Conservation (phyloP, 768 basidiomycete species). For the Paxillus rubicundulus region DNA sequence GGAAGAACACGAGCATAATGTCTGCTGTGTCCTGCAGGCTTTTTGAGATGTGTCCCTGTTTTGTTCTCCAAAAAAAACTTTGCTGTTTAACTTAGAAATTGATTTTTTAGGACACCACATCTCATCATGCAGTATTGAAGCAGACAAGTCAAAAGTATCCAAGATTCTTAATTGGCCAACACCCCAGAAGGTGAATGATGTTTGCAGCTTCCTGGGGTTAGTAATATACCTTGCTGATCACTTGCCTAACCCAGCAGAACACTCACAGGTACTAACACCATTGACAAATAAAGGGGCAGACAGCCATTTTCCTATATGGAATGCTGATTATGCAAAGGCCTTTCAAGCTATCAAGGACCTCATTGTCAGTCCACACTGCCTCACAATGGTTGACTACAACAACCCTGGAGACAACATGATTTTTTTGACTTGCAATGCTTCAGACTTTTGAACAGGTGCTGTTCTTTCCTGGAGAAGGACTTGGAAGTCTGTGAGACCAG, state of each 20-base stretch:
- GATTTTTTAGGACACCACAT: slow-evolving; percentile 32
- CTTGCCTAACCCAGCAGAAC: slow-evolving; percentile 20
- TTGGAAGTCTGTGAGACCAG: background rate
- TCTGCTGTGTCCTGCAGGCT: slow-evolving; percentile 27
- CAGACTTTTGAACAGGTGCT: background rate
- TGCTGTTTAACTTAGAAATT: slow-evolving; percentile 22
- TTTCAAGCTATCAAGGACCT: too few species aligned
- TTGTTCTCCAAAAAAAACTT: slow-evolving; percentile 29
- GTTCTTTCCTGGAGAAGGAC: background rate
- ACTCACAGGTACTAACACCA: slow-evolving; percentile 7
- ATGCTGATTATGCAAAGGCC: background rate
- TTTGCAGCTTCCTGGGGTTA: slow-evolving; percentile 22
- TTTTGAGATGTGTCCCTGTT: slow-evolving; percentile 31
- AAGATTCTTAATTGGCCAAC: slow-evolving; percentile 31
- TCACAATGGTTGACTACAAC: slow-evolving; percentile 33
- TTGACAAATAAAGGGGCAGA: slow-evolving; percentile 23
- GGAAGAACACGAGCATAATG: slow-evolving; percentile 25
- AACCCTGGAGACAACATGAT: slow-evolving; percentile 16
- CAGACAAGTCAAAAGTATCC: slow-evolving; percentile 24
- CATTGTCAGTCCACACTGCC: slow-evolving; percentile 21
- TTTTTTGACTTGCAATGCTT: slow-evolving; percentile 15
- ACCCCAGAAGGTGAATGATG: slow-evolving; percentile 18
- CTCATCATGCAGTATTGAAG: slow-evolving; percentile 22
- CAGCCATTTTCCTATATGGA: slow-evolving; percentile 28
- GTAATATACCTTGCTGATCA: slow-evolving; percentile 30